A percentile compares a stretch with the other conserved stretches of the same genome.
Evolutionary conservation across 2,329 filamentous ascomycete species (phyloP).

Genomic region (Calonectria multiphialidica): DNA sequence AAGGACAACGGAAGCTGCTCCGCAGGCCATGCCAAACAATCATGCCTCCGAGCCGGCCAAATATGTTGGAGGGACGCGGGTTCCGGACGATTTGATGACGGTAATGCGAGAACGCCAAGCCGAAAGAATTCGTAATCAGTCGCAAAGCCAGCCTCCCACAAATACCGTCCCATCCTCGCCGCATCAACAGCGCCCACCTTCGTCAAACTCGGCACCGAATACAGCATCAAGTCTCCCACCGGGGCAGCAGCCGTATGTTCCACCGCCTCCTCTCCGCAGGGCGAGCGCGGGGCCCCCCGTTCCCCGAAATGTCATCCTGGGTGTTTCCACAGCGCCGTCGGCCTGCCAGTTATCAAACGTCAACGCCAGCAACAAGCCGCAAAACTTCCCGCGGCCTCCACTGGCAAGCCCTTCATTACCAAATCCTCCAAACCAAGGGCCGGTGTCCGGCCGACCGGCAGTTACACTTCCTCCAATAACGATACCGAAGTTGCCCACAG

Average conservation of each 20-base stretch:
- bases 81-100: neutral
- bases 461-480: conserved; percentile 1
- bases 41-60: neutral
- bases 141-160: neutral
- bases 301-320: neutral
- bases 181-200: neutral
- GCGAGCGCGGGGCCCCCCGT: neutral
- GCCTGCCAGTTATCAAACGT: neutral
- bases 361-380: neutral
- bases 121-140: neutral
- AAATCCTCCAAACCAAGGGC: neutral
- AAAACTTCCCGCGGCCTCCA: neutral
- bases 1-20: neutral
- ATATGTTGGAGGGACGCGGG: neutral
- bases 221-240: neutral
- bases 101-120: neutral
- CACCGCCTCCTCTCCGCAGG: neutral
- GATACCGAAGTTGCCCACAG: neutral
- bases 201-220: neutral
- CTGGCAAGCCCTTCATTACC: neutral
- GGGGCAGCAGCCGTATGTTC: neutral
- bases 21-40: neutral
- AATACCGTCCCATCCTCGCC: neutral
- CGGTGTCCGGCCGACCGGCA: neutral
- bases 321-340: neutral